Evolutionary conservation across 306 rosid genomes (phyloP), one percentile per base, ranked within the genome.

Genomic region (Cercis canadensis): DNA sequence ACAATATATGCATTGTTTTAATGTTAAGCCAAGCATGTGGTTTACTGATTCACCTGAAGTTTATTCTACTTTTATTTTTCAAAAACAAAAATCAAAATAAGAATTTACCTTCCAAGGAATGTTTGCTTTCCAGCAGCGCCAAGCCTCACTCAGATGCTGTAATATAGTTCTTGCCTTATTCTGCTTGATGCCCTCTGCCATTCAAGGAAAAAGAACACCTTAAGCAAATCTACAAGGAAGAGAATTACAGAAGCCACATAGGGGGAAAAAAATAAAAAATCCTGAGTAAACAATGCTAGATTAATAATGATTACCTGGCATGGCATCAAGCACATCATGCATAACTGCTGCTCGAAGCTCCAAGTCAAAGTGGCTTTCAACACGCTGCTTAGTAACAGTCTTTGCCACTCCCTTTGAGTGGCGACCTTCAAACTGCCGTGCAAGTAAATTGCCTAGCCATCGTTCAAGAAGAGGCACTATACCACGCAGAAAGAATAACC

Each of bases 91-190:
- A 29, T 0, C 49, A 7, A 56, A 50, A 57, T 55, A 43, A 63
- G 37, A 63, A 50, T 11, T 17, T 79, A 87, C 96, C 99, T 95
- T 91, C 99, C 99, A 95, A 47, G 99, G 99, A 83, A 95, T 95
- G 77, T 95, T 95, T 52, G 99, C 99, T 75, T 91, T 95, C 99
- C 99, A 95, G 64, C 99, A 95, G 13, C 99, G 92, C 99, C 99
- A 95, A 4, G 99, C 99, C 83, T 95, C 99, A 82, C 99, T 95
- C 78, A 95, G 73, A 84, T 95, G 99, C 70, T 95, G 99, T 87
- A 95, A 84, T 47, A 95, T 95, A 21, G 96, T 91, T 62, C 97
- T 88, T 53, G 99, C 99, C 81, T 95, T 91, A 53, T 95, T 95
- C 82, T 91, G 99, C 87, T 91, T 95, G 29, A 95, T 95, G 32